Base-by-base conservation (phyloP, 148 eudicot species). In the Rhododendron ovatum region DNA sequence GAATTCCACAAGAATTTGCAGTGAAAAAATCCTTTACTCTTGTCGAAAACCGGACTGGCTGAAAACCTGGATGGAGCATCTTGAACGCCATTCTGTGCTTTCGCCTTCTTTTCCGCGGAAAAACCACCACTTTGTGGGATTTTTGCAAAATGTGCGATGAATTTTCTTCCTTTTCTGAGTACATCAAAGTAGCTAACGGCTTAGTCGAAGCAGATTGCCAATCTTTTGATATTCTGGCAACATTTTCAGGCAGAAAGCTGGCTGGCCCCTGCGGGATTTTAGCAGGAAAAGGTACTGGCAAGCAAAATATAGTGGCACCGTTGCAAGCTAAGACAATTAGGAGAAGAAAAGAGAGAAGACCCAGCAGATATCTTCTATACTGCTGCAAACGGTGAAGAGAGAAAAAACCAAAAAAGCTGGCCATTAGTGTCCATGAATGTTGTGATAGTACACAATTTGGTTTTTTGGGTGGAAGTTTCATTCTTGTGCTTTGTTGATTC, bases 21-120 rank as follows among this genome's bases (percentile, higher is more conserved):
- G 76, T 7, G 69, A 95, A 90, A 59, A 93, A 95, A 51, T 87
- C 86, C 86, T 89, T 89, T 61, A 91, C 94, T 82, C 90, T 85
- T 15, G 37, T 50, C 4, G 95, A 92, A 84, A 93, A 95, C 48
- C 48, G 30, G 67, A 28, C 83, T 24, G 24, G 59, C 59, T 20
- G 78, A 81, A 82, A 78, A 57, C 87, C 86, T 24, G 80, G 65
- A 14, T 71, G 47, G 80, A 78, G 87, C 28, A 87, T 80, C 30
- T 80, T 87, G 37, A 71, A 18, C 69, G 73, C 51, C 83, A 50
- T 13, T 35, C 75, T 87, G 30, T 35, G 22, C 71, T 76, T 81
- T 87, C 28, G 8, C 47, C 84, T 76, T 43, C 69, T 79, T 84
- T 9, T 65, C 28, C 37, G 88, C 14, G 69, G 24, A 28, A 80